Evolutionary conservation across 495 filamentous ascomycete genomes (phyloP), one percentile per base, ranked within the genome.

Genomic region (Annulohypoxylon stygium): DNA sequence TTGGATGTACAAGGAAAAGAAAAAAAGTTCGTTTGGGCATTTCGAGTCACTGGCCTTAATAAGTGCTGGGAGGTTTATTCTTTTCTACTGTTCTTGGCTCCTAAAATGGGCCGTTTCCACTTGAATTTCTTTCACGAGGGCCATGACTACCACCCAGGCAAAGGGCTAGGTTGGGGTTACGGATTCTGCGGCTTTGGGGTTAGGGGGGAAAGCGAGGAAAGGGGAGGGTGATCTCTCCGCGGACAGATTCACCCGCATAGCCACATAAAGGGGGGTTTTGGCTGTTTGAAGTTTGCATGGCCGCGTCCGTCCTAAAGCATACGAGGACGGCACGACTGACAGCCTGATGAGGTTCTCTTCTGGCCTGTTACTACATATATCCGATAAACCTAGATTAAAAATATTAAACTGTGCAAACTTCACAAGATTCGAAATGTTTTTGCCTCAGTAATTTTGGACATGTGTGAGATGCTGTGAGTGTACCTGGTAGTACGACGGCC

Each of bases 331-430:
- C 33, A 54, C 26, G 53, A 45, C 18, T 30, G 67, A 64, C 51
- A 61, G 72, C 64, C 62, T 20, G 41, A 41, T 26, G 67, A 74
- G 62, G 72, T 54, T 54, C 48, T 62, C 43, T 67, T 65, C 34
- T 59, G 57, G 63, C 67, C 71, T 65, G 63, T 60, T 67, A 45
- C 59, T 70, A 70, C 59, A 65, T 65, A 71, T 70, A 71, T 43
- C 65, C 60, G 51, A 75, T 75, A 75, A 71, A 75, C 72, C 72
- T 75, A 75, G 72, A 75, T 30, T 68, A 75, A 75, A 75, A 75
- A 75, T 75, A 75, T 75, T 75, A 75, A 75, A 70, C 63, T 47
- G 62, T 74, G 72, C 67, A 71, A 75, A 75, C 67, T 71, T 75
- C 37, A 64, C 43, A 39, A 51, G 18, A 54, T n/a, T 33, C 7